Evolutionary conservation across 495 filamentous ascomycete species (phyloP), one percentile per base, ranked within the genome.

Genomic region (Penicillium diatomitis): DNA sequence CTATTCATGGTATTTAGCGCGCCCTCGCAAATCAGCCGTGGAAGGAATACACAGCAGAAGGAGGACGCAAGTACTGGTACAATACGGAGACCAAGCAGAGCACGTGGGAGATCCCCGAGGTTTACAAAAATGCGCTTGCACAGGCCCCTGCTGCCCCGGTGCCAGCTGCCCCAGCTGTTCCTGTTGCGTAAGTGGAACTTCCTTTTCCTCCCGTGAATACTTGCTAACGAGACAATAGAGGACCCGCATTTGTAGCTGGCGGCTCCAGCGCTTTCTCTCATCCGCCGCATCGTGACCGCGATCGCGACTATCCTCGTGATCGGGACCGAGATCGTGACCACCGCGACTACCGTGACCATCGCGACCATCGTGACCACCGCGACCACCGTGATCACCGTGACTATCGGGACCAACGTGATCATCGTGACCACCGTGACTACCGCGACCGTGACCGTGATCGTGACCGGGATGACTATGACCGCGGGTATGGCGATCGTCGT

Each of bases 61-160:
- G 82, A 46, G 94, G 90, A 28, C 79, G 84, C 55, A 88, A 91
- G 60, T 98, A 98, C 63, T 98, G 90, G 89, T 82, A 87, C 63
- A 88, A 97, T 63, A 86, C 82, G 3, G 85, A 95, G 61, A 91
- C 82, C 35, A 91, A 92, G 71, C 78, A 88, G 69, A 97, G 87
- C 66, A 86, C 86, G 43, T 98, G 92, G 92, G 85, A 90, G 49
- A 94, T 96, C 78, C 91, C 91, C 46, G 85, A 88, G 40, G 82
- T 76, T 46, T 90, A 89, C 71, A 88, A 86, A 57, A 66, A 79
- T 63, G 76, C 87, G 58, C 67, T 83, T 63, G 71, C 85, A 60
- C 80, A 68, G 68, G 76, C 50, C 63, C 77, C 63, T 32, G 68
- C 73, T 38, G 53, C 40, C 29, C 40, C 40, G 4, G 28, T n/a